Evolutionary conservation across 768 basidiomycete species (phyloP), one percentile per base, ranked within the genome.

Genomic region (Russula abietina): DNA sequence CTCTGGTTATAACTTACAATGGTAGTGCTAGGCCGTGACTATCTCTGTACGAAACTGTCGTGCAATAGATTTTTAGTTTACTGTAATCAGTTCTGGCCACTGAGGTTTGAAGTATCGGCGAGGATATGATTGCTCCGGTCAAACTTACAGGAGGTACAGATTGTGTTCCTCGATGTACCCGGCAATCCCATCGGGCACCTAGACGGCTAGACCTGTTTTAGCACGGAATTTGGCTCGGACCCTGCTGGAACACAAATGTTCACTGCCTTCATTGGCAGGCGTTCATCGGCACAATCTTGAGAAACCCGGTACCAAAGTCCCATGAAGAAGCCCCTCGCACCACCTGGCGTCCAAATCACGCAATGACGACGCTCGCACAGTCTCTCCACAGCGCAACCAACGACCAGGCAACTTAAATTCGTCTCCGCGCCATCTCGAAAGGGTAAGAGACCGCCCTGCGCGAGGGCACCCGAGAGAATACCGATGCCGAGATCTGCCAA

Each of bases 381-480:
- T 93, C 75, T 96, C 92, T 56, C 81, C 80, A 82, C 89, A 92
- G 2, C 84, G 80, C 28, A 95, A 71, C 83, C 89, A 92, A 41
- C 84, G 78, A 68, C 87, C 87, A 0, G 91, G 90, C 45, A 3
- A 98, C 93, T 74, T 98, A 95, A 93, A 97, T 96, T 58, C 92
- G 81, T 66, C 96, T 77, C 55, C 96, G 83, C 24, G 95, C 80
- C 57, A 98, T 88, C 71, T 98, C 96, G 71, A 98, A 93, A 4
- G 96, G 96, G 73, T 98, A 98, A 38, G 91, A 91, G 17, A 83
- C 85, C 2, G 93, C 96, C 96, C 75, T 98, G 95, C 7, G 88
- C 86, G 64, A 91, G 74, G 26, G 85, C 83, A 30, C 96, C 96
- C 0, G 95, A 87, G 10, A 93, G 72, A 0, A 92, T 96, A 46